Evolutionary conservation across 306 rosid genomes (phyloP).

Genomic region (Quercus alba): DNA sequence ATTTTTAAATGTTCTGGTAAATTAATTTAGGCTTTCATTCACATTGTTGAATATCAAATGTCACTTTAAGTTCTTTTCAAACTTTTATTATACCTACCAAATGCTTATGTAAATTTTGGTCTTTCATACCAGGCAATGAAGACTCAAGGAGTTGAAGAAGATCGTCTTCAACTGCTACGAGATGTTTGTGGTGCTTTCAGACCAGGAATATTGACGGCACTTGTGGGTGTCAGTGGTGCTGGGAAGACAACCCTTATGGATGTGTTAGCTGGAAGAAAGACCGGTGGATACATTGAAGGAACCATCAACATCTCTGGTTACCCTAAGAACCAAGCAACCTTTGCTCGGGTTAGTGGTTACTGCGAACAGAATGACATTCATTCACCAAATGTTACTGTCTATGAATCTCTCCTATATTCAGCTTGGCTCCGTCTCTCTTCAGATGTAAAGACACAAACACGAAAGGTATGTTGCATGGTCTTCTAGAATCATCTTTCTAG

Average conservation of each 20-base stretch:
- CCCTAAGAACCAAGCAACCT: conserved; percentile 59
- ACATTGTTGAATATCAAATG: background rate
- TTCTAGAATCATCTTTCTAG: background rate
- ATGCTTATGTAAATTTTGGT: background rate
- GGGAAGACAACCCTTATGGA: conserved; percentile 76
- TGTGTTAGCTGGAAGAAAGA: conserved; percentile 70
- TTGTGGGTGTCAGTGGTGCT: conserved; percentile 75
- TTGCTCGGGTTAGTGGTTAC: conserved; percentile 67
- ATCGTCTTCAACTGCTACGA: conserved; percentile 62
- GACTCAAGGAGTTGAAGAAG: conserved; percentile 38
- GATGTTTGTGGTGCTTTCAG: conserved; percentile 68
- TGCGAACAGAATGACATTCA: conserved; percentile 77
- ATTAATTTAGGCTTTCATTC: background rate
- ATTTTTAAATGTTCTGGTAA: background rate
- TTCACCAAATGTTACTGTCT: conserved; percentile 61
- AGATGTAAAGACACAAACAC: conserved; percentile 27
- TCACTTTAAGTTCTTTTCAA: background rate
- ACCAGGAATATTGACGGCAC: conserved; percentile 63
- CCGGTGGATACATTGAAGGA: conserved; percentile 59
- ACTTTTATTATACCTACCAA: background rate
- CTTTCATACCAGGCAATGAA: conserved; percentile 61
- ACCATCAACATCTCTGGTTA: conserved; percentile 57
- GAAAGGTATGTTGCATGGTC: conserved; percentile 31
- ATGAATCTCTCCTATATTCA: conserved; percentile 61
- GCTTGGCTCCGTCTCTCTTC: conserved; percentile 68